Percentiles rank a stretch among this genome's conserved stretches.
Evolutionary conservation across 192 early-diverging fungal genomes (phyloP).

Genomic region (Cetraspora pellucida): DNA sequence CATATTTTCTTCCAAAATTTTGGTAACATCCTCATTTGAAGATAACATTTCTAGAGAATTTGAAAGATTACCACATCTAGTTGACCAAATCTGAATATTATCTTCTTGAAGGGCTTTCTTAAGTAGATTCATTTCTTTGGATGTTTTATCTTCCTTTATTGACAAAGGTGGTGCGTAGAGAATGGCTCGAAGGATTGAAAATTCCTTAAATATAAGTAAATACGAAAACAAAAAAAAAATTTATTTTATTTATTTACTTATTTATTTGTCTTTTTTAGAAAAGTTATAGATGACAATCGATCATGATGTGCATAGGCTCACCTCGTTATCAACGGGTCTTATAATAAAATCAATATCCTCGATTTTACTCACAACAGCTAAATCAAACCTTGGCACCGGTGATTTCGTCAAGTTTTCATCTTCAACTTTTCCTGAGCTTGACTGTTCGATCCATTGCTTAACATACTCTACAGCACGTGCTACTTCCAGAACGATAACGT

Average conservation of each 20-base stretch:
- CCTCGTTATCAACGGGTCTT: neutral
- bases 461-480: neutral
- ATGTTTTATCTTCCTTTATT: neutral
- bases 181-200: neutral
- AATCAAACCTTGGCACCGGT: conserved; percentile 16
- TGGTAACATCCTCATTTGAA: neutral
- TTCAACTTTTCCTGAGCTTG: neutral
- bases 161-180: neutral
- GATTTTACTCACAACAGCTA: neutral
- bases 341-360: neutral
- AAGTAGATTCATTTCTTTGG: neutral
- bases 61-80: neutral
- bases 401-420: neutral
- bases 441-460: neutral
- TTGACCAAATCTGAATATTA: conserved; percentile 14
- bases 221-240: no score
- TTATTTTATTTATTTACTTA: neutral
- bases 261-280: neutral
- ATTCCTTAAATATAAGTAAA: no score
- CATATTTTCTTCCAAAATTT: neutral
- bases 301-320: neutral
- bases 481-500: neutral
- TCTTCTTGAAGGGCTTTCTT: neutral
- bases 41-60: neutral
- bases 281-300: neutral